A percentile compares a stretch with the other conserved stretches of the same genome.
Conservation (phyloP, 345 rosid species). For the Psidium guajava region DNA sequence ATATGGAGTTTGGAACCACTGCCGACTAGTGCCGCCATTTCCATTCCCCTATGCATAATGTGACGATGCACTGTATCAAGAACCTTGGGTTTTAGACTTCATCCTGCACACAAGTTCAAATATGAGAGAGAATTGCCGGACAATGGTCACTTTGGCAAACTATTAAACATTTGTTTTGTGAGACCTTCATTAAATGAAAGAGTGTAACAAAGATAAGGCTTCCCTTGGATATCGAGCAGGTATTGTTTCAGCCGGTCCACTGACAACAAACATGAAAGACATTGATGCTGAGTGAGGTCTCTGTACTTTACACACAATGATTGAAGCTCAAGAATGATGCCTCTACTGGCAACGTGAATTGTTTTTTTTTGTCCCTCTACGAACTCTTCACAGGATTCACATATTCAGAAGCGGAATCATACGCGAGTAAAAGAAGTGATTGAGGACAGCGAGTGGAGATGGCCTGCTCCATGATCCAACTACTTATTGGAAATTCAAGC, state of each 20-base stretch:
- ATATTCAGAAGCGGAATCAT: neutral
- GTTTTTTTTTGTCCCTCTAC: neutral
- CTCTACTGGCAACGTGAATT: neutral
- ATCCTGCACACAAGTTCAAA: neutral
- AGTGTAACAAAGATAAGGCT: neutral
- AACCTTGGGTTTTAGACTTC: neutral
- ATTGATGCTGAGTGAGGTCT: neutral
- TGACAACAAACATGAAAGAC: neutral
- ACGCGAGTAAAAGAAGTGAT: neutral
- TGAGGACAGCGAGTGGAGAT: neutral
- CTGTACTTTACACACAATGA: neutral
- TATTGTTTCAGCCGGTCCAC: neutral
- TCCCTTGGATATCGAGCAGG: neutral
- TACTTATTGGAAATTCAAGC: neutral
- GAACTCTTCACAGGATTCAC: neutral
- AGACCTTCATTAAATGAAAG: neutral
- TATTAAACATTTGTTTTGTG: neutral
- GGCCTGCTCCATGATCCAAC: neutral
- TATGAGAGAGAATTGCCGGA: neutral
- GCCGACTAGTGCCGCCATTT: neutral
- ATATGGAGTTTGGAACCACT: neutral
- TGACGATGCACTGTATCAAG: neutral
- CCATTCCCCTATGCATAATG: neutral
- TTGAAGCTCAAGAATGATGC: neutral
- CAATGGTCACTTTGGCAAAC: neutral